phyloP scores from a whole-genome alignment of 495 filamentous ascomycete species.

The Penicillium coffeae region DNA sequence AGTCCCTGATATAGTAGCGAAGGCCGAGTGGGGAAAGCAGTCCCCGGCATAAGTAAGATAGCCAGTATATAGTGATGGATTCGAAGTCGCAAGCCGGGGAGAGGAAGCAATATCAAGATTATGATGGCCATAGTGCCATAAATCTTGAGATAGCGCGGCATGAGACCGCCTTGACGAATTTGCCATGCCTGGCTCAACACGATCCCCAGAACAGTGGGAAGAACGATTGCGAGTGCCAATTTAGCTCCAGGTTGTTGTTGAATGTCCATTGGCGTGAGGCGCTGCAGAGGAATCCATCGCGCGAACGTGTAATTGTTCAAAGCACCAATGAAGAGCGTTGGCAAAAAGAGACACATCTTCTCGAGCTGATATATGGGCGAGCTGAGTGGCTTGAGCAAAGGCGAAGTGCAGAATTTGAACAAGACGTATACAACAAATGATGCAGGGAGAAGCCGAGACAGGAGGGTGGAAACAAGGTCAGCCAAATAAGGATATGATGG shows the following conservation, averaged over 20 bases:
- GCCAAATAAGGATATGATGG: constrained; percentile 52
- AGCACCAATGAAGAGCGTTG: constrained; percentile 71
- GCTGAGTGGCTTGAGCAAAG: constrained; percentile 52
- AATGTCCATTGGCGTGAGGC: constrained; percentile 73
- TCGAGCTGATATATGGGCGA: constrained; percentile 59
- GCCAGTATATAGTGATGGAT: constrained; percentile 96
- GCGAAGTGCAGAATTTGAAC: constrained; percentile 61
- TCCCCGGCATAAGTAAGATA: constrained; percentile 77
- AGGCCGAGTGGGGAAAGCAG: constrained; percentile 75
- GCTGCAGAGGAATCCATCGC: constrained; percentile 70
- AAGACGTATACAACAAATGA: constrained; percentile 71
- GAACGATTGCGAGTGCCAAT: constrained; percentile 62
- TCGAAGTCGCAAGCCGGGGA: constrained; percentile 80
- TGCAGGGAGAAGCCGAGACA: constrained; percentile 74
- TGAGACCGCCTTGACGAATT: constrained; percentile 67
- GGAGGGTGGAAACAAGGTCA: constrained; percentile 61
- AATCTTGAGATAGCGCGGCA: constrained; percentile 66
- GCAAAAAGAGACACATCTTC: constrained; percentile 71
- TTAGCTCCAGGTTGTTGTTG: constrained; percentile 73
- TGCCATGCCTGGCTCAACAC: constrained; percentile 67
- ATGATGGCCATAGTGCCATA: constrained; percentile 62
- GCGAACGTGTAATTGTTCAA: constrained; percentile 83
- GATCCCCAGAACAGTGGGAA: constrained; percentile 57
- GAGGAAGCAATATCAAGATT: constrained; percentile 57
- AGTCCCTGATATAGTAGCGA: constrained; percentile 80